A percentile compares a stretch with the other conserved stretches of the same genome.
Conservation (phyloP, 1,139 yeast species). For the Torulaspora globosa region DNA sequence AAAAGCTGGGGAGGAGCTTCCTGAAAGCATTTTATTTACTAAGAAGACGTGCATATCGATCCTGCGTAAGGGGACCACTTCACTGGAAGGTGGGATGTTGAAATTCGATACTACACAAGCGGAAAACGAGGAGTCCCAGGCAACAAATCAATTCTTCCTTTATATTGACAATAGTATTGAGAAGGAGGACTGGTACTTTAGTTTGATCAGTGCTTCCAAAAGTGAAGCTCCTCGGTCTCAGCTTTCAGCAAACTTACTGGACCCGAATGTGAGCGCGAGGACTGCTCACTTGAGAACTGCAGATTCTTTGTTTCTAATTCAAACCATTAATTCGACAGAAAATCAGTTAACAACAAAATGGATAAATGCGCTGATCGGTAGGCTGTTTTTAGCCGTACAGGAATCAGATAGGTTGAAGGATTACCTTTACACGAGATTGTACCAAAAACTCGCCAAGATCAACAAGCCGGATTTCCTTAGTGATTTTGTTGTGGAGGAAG, state of each 20-base stretch:
- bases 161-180: conserved; percentile 74
- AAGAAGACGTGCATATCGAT: conserved; percentile 76
- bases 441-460: conserved; percentile 69
- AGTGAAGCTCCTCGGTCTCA: conserved; percentile 18
- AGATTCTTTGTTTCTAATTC: conserved; percentile 70
- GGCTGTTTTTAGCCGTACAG: conserved; percentile 72
- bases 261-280: conserved; percentile 59
- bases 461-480: conserved; percentile 85
- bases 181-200: conserved; percentile 91
- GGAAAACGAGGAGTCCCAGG: conserved; percentile 10
- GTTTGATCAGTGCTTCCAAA: conserved; percentile 72
- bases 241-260: conserved; percentile 18
- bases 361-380: conserved; percentile 83
- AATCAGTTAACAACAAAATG: conserved; percentile 82
- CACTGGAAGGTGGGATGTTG: conserved; percentile 28
- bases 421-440: conserved; percentile 54
- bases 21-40: conserved; percentile 75
- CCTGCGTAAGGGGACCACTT: conserved; percentile 40
- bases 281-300: conserved; percentile 68
- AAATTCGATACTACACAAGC: conserved; percentile 21
- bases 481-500: conserved; percentile 66
- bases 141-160: conserved; percentile 48
- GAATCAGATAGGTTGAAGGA: conserved; percentile 62
- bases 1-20: conserved; percentile 38
- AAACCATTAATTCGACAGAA: conserved; percentile 72